These are phyloP conservation scores for Blastocystis sp. DNA, from an alignment of 352 stramenopile species.

Conservation along the genomic window DNA sequence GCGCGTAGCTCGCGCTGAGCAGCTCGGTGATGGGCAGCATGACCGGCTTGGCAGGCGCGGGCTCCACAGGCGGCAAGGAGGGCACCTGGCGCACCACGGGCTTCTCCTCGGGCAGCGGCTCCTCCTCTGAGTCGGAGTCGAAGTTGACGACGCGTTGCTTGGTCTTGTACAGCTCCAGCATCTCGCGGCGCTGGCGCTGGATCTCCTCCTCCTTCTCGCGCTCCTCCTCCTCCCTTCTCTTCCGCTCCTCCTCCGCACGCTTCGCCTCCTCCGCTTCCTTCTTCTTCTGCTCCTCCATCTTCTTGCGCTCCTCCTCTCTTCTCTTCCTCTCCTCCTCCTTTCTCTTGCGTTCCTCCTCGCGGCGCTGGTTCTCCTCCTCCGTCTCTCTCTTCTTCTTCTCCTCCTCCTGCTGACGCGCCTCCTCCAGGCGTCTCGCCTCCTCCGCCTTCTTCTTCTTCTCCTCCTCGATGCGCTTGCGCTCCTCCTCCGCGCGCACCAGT, in stretches of 20 bases:
- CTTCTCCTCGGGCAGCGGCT: conserved; percentile 6
- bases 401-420: conserved; percentile 1
- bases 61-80: background rate
- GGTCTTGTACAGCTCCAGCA: conserved; percentile 43
- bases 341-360: background rate
- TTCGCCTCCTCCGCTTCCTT: background rate
- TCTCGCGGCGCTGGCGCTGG: conserved; percentile 4
- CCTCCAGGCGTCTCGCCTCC: background rate
- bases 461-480: background rate
- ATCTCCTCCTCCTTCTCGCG: background rate
- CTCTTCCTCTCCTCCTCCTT: background rate
- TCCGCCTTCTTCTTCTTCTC: background rate
- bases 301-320: no score
- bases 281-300: background rate
- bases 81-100: background rate
- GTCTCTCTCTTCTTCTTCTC: background rate
- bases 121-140: conserved; percentile 10
- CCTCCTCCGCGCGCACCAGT: conserved; percentile 1
- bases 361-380: background rate
- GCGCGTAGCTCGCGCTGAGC: conserved; percentile 38
- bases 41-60: background rate
- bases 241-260: background rate
- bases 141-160: conserved; percentile 41
- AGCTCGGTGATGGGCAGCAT: background rate
- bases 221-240: background rate